Base-by-base conservation (phyloP, 2,329 filamentous ascomycete genomes). In the Tricladium varicosporioides region DNA sequence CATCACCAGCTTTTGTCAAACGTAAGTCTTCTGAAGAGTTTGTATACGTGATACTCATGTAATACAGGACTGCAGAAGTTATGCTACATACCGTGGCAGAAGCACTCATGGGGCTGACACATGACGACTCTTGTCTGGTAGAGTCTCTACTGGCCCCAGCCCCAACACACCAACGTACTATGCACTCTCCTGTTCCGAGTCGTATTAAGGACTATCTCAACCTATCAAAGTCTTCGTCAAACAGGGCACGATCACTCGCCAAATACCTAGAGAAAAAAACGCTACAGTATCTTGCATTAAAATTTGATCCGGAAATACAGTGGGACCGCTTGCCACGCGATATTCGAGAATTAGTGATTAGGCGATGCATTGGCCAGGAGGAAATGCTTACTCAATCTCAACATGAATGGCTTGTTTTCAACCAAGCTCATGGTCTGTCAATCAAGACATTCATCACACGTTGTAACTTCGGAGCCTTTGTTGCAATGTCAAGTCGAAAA, bases 291-390 rank as follows among this genome's bases (percentile, higher is more conserved):
- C 67, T 80, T 4, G 79, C 77, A 49, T 66, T 82, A 19, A 78
- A 78, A 0, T 73, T 79, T 31, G 73, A 81, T 43, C 73, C 72
- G 54, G 78, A 82, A 53, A 73, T 72, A 9, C 71, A 79, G 31
- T 83, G 80, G 80, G 79, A 82, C 40, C 69, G 64, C 19, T 67
- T 82, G 10, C 77, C 79, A 2, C 64, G 72, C 14, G 70, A 74
- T 7, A 74, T 81, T 54, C 72, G 80, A 46, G 67, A 69, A n/a
- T 64, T 77, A 5, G 69, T 82, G 16, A 65, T 82, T 2, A 68
- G 71, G 48, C 73, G 78, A 54, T 80, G 76, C 57, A 65, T 76
- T 16, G 78, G 78, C 5, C 70, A 73, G 27, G 68, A 63, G 32
- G 59, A 59, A 43, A 15, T 53, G 19, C 49, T 65, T n/a, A 65